Percentiles rank a stretch among this genome's conserved stretches.
These are phyloP conservation scores for Pouteria campechiana DNA, from an alignment of 179 eudicot species.

Conservation along the genomic window DNA sequence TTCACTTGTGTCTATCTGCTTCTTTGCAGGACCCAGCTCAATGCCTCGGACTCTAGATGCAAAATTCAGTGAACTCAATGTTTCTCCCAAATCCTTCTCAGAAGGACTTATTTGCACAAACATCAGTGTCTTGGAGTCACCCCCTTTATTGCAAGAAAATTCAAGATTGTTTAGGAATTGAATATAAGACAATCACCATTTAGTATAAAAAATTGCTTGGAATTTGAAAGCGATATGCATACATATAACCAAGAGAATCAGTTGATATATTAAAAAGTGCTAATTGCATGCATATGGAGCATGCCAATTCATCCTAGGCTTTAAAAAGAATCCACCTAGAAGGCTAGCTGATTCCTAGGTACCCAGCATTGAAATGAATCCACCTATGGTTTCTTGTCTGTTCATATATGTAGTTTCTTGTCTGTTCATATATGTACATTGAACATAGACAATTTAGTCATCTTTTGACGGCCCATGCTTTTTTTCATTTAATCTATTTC, in stretches of 20 bases:
- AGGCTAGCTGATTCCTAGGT: too few relatives aligned
- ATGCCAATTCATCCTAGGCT: background rate
- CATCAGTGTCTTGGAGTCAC: conserved; percentile 92
- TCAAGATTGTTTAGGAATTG: background rate
- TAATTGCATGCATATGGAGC: background rate
- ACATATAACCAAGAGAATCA: background rate
- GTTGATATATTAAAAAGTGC: background rate
- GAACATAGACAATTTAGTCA: too few relatives aligned
- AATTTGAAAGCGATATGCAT: background rate
- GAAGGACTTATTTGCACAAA: conserved; percentile 91
- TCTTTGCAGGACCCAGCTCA: conserved; percentile 95
- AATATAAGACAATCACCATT: too few relatives aligned
- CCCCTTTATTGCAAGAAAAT: conserved; percentile 40
- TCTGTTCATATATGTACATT: too few relatives aligned
- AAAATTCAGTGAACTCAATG: conserved; percentile 89
- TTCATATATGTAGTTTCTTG: too few relatives aligned
- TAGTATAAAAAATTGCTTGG: background rate
- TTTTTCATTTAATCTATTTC: background rate
- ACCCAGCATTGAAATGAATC: too few relatives aligned
- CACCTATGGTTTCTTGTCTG: too few relatives aligned
- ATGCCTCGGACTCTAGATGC: conserved; percentile 94
- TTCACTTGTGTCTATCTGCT: conserved; percentile 73
- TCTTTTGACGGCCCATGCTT: background rate
- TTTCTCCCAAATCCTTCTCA: conserved; percentile 79
- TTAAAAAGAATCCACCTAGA: background rate